Percentiles rank a stretch among this genome's conserved stretches.
Evolutionary conservation across 805 yeast species (phyloP).

Genomic region (Spathaspora passalidarum): DNA sequence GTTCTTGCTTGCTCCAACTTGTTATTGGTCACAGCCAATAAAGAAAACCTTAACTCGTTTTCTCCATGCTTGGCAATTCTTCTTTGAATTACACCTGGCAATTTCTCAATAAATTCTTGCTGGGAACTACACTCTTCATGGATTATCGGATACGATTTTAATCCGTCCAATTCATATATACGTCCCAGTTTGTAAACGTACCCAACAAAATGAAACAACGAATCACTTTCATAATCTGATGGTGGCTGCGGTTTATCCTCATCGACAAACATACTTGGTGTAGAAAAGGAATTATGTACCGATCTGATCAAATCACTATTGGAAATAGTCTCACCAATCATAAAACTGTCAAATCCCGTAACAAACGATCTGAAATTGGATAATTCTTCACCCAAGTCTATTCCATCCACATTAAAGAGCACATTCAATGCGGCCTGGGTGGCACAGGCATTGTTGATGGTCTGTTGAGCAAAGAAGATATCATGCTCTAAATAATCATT

Average conservation of each 20-base stretch:
- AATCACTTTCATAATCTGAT: slow-evolving; percentile 43
- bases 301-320: slow-evolving; percentile 54
- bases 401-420: slow-evolving; percentile 32
- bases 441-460: slow-evolving; percentile 70
- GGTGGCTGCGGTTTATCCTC: slow-evolving; percentile 27
- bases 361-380: slow-evolving; percentile 48
- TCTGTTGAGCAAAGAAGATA: slow-evolving; percentile 61
- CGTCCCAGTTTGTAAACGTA: slow-evolving; percentile 43
- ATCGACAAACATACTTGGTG: slow-evolving; percentile 51
- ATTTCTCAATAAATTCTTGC: slow-evolving; percentile 39
- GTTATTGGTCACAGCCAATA: slow-evolving; percentile 52
- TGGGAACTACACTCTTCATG: slow-evolving; percentile 41
- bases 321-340: slow-evolving; percentile 60
- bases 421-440: slow-evolving; percentile 66
- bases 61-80: slow-evolving; percentile 47
- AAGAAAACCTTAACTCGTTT: slow-evolving; percentile 54
- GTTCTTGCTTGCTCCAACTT: slow-evolving; percentile 36
- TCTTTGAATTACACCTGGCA: slow-evolving; percentile 43
- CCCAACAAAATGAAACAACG: slow-evolving; percentile 60
- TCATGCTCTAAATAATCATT: slow-evolving; percentile 25
- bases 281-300: slow-evolving; percentile 60
- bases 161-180: slow-evolving; percentile 63
- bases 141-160: slow-evolving; percentile 51
- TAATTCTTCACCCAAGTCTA: slow-evolving; percentile 50
- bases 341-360: slow-evolving; percentile 49